A percentile compares a stretch with the other conserved stretches of the same genome.
Conservation (phyloP, 225 moss, liverwort and hornwort species). For the Polytrichum formosum region DNA sequence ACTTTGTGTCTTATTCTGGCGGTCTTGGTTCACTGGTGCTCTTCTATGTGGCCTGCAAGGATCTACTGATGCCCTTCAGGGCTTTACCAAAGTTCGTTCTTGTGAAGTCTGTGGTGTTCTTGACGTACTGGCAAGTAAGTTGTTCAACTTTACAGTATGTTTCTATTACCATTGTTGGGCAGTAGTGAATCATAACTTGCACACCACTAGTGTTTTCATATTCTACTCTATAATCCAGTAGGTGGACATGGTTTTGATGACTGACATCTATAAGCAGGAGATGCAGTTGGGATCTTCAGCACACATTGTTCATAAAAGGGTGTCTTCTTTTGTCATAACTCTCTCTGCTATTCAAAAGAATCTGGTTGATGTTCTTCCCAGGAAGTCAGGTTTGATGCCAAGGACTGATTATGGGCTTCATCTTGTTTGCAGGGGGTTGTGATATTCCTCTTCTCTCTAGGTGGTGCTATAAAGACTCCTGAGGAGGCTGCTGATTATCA, state of each 20-base stretch:
- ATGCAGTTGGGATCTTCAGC: too few relatives aligned
- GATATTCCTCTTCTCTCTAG: constrained; percentile 72
- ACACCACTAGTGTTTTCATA: too few relatives aligned
- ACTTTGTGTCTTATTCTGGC: constrained; percentile 76
- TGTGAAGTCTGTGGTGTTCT: constrained; percentile 95
- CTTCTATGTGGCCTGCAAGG: constrained; percentile 98
- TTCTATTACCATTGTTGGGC: background rate
- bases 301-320: too few relatives aligned
- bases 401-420: too few relatives aligned
- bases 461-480: constrained; percentile 60
- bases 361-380: too few relatives aligned
- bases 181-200: too few relatives aligned
- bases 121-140: constrained; percentile 98
- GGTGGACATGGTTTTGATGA: too few relatives aligned
- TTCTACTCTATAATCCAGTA: too few relatives aligned
- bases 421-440: constrained; percentile 72
- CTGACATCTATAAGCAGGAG: too few relatives aligned
- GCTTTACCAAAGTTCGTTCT: constrained; percentile 95
- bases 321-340: too few relatives aligned
- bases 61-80: constrained; percentile 84
- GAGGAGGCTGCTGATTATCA: constrained; percentile 85
- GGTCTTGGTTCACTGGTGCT: constrained; percentile 89
- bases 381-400: background rate
- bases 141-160: background rate
- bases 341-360: too few relatives aligned